Base-by-base conservation (phyloP, 768 basidiomycete species). In the Leucogyrophana mollusca region DNA sequence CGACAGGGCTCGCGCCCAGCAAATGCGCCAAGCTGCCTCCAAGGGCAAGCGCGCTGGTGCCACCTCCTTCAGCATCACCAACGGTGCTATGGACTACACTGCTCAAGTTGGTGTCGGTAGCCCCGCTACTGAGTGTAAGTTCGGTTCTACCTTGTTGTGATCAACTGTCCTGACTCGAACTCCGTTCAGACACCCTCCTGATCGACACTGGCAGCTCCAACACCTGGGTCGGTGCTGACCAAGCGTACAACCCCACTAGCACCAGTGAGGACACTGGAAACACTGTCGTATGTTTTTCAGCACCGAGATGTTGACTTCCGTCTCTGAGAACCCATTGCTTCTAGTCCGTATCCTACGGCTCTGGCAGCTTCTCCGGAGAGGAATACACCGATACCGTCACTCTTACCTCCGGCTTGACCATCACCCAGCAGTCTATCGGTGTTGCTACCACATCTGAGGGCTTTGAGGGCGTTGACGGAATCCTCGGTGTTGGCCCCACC, bases 401-500 rank as follows among this genome's bases (percentile, higher is more conserved):
- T 13, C 39, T 59, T 9, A 38, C 36, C 3, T 17, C 43, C 34
- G 22, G n/a, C 13, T 42, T 59, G 9, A 46, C 47, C 36, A 59
- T 62, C 42, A 23, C 17, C 6, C 36, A 47, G 0, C 73, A 75
- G 55, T 61, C 60, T n/a, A 66, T 74, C 25, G 71, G 72, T 10
- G 65, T 65, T 39, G 72, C 73, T 1, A 40, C 45, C 3, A 30
- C 16, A 0, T n/a, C 60, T 11, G 0, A 14, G 1, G 68, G 66
- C 10, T 61, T 69, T 34, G 32, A 42, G 4, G 63, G 56, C 6
- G 55, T 71, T 9, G 71, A 74, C 44, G 74, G 74, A 10, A 61
- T 74, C 39, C 61, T 76, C 10, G 53, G 73, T 52, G 22, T 56
- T 22, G 64, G 72, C 7, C 73, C 73, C 4, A 34, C 46, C 3